These are phyloP conservation scores for Paracorniculantispora psalliotae DNA, from an alignment of 2,329 filamentous ascomycete species.

Conservation along the genomic window DNA sequence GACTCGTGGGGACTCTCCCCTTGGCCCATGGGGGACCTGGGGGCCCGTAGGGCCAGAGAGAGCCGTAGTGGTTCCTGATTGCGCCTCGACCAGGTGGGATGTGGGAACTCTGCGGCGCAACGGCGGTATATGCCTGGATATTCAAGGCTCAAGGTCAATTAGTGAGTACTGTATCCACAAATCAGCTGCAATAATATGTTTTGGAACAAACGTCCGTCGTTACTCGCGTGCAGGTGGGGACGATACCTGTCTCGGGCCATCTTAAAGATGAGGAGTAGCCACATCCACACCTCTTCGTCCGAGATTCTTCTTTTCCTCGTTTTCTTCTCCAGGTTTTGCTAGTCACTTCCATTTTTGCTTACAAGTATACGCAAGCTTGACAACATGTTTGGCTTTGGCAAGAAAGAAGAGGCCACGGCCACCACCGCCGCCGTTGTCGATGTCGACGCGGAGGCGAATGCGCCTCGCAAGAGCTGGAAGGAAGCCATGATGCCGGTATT, in stretches of 20 bases:
- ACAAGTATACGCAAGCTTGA: background rate
- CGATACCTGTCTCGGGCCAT: too few relatives aligned
- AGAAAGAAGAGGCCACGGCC: background rate
- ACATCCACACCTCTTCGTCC: background rate
- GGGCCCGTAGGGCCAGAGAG: background rate
- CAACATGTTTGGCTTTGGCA: constrained; percentile 7
- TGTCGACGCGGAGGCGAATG: background rate
- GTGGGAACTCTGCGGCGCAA: background rate
- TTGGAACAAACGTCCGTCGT: too few relatives aligned
- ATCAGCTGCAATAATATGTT: too few relatives aligned
- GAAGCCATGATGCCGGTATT: constrained; percentile 58
- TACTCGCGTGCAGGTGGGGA: too few relatives aligned
- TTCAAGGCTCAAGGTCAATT: background rate
- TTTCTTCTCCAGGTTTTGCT: background rate
- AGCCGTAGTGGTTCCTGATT: background rate
- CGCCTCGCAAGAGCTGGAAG: constrained; percentile 5
- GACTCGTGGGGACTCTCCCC: too few relatives aligned
- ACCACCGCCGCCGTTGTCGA: background rate
- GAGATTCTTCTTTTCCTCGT: background rate
- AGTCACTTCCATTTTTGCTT: background rate
- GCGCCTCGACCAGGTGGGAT: background rate
- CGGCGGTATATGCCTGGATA: background rate
- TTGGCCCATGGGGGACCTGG: constrained; percentile 2
- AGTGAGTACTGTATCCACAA: too few relatives aligned
- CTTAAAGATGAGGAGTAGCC: too few relatives aligned